Evolutionary conservation across 1,284 basidiomycete genomes (phyloP).

Genomic region (Phylloboletellus chloephorus): DNA sequence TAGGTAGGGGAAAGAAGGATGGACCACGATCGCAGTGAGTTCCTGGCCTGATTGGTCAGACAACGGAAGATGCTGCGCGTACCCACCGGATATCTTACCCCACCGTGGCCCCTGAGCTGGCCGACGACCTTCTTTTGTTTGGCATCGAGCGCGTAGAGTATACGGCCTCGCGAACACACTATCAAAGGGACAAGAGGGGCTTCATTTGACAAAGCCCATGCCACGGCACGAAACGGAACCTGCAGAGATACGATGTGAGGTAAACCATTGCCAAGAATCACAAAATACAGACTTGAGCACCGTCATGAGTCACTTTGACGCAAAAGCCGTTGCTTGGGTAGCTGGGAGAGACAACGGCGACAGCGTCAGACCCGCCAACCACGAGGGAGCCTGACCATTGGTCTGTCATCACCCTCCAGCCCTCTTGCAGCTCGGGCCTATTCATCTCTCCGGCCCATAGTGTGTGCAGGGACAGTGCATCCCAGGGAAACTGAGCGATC

Average conservation of each 20-base stretch:
- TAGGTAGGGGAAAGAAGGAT: slow-evolving; percentile 51
- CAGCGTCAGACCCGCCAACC: slow-evolving; percentile 37
- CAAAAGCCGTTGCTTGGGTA: slow-evolving; percentile 30
- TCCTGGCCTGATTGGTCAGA: slow-evolving; percentile 36
- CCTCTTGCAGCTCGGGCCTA: slow-evolving; percentile 27
- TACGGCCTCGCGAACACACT: slow-evolving; percentile 45
- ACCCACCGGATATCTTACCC: slow-evolving; percentile 39
- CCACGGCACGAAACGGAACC: slow-evolving; percentile 34
- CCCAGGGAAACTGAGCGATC: slow-evolving; percentile 58
- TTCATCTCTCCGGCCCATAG: slow-evolving; percentile 44
- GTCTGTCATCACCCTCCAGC: slow-evolving; percentile 44
- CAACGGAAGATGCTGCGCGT: background rate
- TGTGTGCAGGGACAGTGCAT: slow-evolving; percentile 36
- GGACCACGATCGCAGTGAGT: slow-evolving; percentile 61
- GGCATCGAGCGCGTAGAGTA: slow-evolving; percentile 51
- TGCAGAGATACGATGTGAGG: slow-evolving; percentile 10
- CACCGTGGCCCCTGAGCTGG: slow-evolving; percentile 61
- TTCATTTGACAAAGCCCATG: slow-evolving; percentile 51
- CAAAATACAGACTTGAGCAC: slow-evolving; percentile 16
- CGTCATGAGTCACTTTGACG: slow-evolving; percentile 26
- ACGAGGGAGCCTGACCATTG: slow-evolving; percentile 45
- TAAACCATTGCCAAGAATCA: background rate
- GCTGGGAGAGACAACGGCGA: slow-evolving; percentile 31
- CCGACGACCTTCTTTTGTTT: slow-evolving; percentile 37
- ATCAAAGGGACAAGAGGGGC: slow-evolving; percentile 49